These are phyloP conservation scores for Noccaea caerulescens DNA, from an alignment of 345 rosid genomes.

Conservation along the genomic window DNA sequence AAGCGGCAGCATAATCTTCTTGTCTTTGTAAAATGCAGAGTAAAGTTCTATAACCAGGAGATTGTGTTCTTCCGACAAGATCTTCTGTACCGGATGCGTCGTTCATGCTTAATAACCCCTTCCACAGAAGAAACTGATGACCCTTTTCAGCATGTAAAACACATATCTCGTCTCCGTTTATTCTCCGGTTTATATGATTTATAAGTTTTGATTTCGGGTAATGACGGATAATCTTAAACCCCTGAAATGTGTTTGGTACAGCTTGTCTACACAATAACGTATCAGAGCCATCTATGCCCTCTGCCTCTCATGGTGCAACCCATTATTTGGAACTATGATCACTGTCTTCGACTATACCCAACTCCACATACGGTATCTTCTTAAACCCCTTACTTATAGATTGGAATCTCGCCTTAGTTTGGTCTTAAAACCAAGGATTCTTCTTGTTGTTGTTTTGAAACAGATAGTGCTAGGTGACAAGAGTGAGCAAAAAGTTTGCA, in stretches of 20 bases:
- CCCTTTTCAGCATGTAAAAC: constrained; percentile 77
- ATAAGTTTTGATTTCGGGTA: background rate
- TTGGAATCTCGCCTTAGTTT: background rate
- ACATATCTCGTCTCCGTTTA: constrained; percentile 19
- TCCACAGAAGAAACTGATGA: constrained; percentile 83
- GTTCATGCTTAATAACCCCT: constrained; percentile 86
- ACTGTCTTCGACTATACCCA: constrained; percentile 87
- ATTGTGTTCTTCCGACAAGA: constrained; percentile 90
- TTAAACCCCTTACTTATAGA: background rate
- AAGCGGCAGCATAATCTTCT: constrained; percentile 9
- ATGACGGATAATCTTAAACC: constrained; percentile 1
- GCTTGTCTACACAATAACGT: constrained; percentile 94
- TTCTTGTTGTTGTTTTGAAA: background rate
- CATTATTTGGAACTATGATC: constrained; percentile 94
- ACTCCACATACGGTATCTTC: constrained; percentile 80
- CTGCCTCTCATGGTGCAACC: constrained; percentile 91
- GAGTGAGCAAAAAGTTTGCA: constrained; percentile 83
- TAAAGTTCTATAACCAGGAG: constrained; percentile 88
- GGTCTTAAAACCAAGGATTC: background rate
- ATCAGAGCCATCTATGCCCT: constrained; percentile 96
- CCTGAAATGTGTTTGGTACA: constrained; percentile 47
- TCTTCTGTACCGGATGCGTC: constrained; percentile 88
- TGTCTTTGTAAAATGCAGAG: constrained; percentile 52
- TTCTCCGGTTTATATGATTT: constrained; percentile 1
- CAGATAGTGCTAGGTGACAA: constrained; percentile 87